Base-by-base conservation (phyloP, 2,329 filamentous ascomycete species). In the Colletotrichum cordylinicola region DNA sequence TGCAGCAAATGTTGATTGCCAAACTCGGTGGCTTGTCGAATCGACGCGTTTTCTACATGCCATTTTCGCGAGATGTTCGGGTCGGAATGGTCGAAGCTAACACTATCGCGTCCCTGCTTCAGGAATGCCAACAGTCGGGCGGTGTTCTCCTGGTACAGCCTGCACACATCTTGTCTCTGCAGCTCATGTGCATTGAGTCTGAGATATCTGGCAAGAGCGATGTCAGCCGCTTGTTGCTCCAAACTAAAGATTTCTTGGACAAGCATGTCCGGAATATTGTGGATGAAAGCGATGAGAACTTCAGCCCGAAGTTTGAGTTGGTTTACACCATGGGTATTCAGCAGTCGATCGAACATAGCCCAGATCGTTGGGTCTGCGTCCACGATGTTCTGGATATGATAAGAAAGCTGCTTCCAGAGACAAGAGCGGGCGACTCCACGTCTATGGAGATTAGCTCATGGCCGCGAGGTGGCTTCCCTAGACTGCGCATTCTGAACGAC, bases 281-380 rank as follows among this genome's bases (percentile, higher is more conserved):
- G 0, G 92, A 94, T 72, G 92, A 94, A 80, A 92, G 90, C 52
- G 93, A 94, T 64, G 91, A 93, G 72, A 91, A 90, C 70, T 90
- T 93, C 58, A 90, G 87, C 58, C 86, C 88, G 6, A 90, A 89
- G 62, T 93, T 92, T 52, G 91, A 94, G 78, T 81, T 94, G 0
- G 85, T 94, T 2, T 94, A 94, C 73, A 93, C 91, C 0, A 88
- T 93, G 78, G 92, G 92, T 0, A 75, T 80, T 0, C 90, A 92
- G 73, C 79, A 80, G 2, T 77, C 87, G 0, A 84, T 93, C 0
- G 89, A 93, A 7, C 83, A 88, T 13, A 87, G 87, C 61, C 90
- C 90, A 0, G 81, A 89, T 3, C 84, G 93, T 6, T 94, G 92
- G 93, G 77, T 79, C 0, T 77, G 90, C 0, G 86, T 91, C 2